Conservation (phyloP, 768 basidiomycete species). For the Leccinum rimulosum region DNA sequence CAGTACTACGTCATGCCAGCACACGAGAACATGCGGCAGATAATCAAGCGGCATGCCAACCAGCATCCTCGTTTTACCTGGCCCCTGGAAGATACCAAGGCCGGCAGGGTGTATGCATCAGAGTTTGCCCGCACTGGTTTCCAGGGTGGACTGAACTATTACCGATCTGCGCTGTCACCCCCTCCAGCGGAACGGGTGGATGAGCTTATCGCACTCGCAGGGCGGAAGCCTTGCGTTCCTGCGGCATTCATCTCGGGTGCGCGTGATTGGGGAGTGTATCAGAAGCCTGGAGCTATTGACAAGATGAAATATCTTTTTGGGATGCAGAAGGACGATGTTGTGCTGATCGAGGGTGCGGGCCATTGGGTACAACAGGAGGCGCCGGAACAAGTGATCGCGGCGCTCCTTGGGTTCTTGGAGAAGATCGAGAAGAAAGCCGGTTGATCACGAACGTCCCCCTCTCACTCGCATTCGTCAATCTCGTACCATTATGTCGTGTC, state of each 20-base stretch:
- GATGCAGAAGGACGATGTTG: slow-evolving; percentile 45
- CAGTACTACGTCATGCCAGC: slow-evolving; percentile 62
- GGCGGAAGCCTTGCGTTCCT: slow-evolving; percentile 47
- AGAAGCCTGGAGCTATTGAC: slow-evolving; percentile 46
- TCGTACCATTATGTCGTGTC: neutral
- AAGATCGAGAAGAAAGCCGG: slow-evolving; percentile 12
- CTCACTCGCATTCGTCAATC: neutral
- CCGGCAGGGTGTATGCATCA: slow-evolving; percentile 40
- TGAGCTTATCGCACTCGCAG: slow-evolving; percentile 45
- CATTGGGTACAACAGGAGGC: slow-evolving; percentile 66
- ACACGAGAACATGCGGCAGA: slow-evolving; percentile 51
- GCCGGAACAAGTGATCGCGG: slow-evolving; percentile 40
- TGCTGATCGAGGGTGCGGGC: slow-evolving; percentile 54
- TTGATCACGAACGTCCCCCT: neutral
- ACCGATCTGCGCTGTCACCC: slow-evolving; percentile 37
- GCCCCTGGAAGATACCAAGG: slow-evolving; percentile 49
- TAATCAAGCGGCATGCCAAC: slow-evolving; percentile 37
- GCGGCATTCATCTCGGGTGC: slow-evolving; percentile 56
- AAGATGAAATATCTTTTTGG: slow-evolving; percentile 36
- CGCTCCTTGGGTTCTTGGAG: slow-evolving; percentile 41
- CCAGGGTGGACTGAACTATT: slow-evolving; percentile 61
- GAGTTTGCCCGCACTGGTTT: slow-evolving; percentile 55
- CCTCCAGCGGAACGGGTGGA: slow-evolving; percentile 35
- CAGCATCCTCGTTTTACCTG: slow-evolving; percentile 33
- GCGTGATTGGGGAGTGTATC: slow-evolving; percentile 62